Percentiles rank a stretch among this genome's conserved stretches.
These are phyloP conservation scores for Hygrophorus pudorinus DNA, from an alignment of 768 basidiomycete species.

Conservation along the genomic window DNA sequence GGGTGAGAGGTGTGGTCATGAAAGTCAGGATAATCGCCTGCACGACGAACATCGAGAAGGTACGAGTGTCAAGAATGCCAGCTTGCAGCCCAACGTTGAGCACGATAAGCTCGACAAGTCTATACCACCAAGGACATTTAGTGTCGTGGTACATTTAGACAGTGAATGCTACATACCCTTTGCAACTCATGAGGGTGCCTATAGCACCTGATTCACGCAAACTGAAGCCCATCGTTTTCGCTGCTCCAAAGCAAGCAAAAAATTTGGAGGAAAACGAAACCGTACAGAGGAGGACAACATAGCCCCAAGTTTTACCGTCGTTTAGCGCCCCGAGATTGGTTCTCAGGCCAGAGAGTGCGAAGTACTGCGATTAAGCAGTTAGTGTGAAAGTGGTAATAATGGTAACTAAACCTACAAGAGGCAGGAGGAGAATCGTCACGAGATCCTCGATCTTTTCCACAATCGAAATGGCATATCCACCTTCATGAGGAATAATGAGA, in stretches of 20 bases:
- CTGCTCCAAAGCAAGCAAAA: constrained; percentile 50
- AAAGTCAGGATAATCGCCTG: constrained; percentile 70
- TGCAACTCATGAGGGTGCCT: constrained; percentile 84
- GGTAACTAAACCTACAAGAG: constrained; percentile 42
- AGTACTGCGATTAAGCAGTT: constrained; percentile 44
- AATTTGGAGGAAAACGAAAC: constrained; percentile 81
- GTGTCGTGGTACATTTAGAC: background rate
- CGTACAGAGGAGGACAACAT: constrained; percentile 60
- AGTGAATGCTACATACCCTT: constrained; percentile 44
- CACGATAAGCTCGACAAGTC: constrained; percentile 81
- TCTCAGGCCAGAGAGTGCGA: constrained; percentile 64
- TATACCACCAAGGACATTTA: constrained; percentile 13
- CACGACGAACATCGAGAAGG: constrained; percentile 88
- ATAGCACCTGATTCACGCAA: constrained; percentile 75
- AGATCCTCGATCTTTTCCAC: constrained; percentile 86
- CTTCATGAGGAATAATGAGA: constrained; percentile 72
- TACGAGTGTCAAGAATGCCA: constrained; percentile 46
- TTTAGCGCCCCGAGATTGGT: constrained; percentile 77
- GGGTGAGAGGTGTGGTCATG: constrained; percentile 76
- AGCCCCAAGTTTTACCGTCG: constrained; percentile 74
- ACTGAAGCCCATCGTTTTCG: constrained; percentile 53
- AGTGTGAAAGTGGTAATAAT: constrained; percentile 4
- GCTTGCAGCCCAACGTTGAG: constrained; percentile 80
- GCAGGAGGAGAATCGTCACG: constrained; percentile 65
- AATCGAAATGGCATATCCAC: constrained; percentile 70